Evolutionary conservation across 306 rosid genomes (phyloP).

Genomic region (Glycine soja): DNA sequence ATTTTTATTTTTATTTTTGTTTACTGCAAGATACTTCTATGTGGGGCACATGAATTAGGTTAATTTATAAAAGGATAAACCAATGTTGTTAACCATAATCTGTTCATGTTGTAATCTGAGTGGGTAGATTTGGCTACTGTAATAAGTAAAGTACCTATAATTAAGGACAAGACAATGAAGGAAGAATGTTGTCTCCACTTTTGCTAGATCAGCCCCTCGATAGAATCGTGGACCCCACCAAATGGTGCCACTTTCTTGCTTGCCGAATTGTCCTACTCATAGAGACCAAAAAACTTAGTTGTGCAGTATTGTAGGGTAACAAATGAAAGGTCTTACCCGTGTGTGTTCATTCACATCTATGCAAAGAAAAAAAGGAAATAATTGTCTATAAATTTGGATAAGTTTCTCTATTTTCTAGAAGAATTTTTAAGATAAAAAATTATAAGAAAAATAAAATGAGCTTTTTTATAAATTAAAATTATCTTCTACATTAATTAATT

Average conservation of each 20-base stretch:
- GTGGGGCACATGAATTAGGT: constrained; percentile 40
- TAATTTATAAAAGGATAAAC: background rate
- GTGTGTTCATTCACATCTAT: background rate
- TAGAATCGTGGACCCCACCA: constrained; percentile 84
- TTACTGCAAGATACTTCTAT: too few species aligned
- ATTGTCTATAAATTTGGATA: too few species aligned
- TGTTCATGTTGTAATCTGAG: constrained; percentile 12
- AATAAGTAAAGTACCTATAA: constrained; percentile 58
- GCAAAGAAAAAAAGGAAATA: background rate
- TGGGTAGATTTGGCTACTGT: background rate
- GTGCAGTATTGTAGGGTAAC: background rate
- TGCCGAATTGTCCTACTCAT: constrained; percentile 59
- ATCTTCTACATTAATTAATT: too few species aligned
- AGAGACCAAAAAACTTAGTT: constrained; percentile 27
- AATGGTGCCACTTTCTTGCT: constrained; percentile 67
- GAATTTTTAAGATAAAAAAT: too few species aligned
- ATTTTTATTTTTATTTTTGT: too few species aligned
- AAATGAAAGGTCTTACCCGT: background rate
- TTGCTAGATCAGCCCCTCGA: constrained; percentile 85
- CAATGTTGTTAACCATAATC: constrained; percentile 29
- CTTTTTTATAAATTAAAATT: too few species aligned
- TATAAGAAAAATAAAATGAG: too few species aligned
- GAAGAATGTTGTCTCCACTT: constrained; percentile 73
- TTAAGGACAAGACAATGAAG: constrained; percentile 88
- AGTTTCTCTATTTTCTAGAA: too few species aligned